Percentiles rank a stretch among this genome's conserved stretches.
phyloP scores from a whole-genome alignment of 2,329 filamentous ascomycete genomes.

The Colletotrichum sp. region DNA sequence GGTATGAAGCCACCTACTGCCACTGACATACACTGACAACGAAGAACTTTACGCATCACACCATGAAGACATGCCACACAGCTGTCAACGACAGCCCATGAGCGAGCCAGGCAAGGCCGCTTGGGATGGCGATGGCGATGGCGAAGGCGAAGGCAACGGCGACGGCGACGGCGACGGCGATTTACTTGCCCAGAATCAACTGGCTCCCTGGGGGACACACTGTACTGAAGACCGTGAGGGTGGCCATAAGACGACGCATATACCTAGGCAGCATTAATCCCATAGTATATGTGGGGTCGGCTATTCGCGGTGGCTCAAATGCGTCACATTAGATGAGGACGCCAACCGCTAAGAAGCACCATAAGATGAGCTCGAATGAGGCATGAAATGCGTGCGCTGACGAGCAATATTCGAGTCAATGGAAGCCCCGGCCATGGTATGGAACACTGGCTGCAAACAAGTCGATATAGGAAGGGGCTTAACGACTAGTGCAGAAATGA shows the following conservation, averaged over 20 bases:
- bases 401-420: background rate
- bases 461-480: background rate
- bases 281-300: background rate
- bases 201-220: background rate
- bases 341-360: background rate
- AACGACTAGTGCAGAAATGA: background rate
- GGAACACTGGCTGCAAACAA: background rate
- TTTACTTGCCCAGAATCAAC: background rate
- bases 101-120: background rate
- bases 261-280: background rate
- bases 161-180: background rate
- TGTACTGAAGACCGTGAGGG: background rate
- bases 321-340: background rate
- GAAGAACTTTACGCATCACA: constrained; percentile 1
- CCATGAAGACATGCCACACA: background rate
- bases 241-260: background rate
- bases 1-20: background rate
- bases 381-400: background rate
- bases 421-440: background rate
- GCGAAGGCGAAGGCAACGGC: background rate
- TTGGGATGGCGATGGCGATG: background rate
- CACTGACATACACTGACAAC: background rate
- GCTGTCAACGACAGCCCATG: background rate
- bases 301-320: background rate
- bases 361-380: background rate